Percentiles rank a stretch among this genome's conserved stretches.
These are phyloP conservation scores for Hippophae tibetana DNA, from an alignment of 306 rosid genomes.

Conservation along the genomic window DNA sequence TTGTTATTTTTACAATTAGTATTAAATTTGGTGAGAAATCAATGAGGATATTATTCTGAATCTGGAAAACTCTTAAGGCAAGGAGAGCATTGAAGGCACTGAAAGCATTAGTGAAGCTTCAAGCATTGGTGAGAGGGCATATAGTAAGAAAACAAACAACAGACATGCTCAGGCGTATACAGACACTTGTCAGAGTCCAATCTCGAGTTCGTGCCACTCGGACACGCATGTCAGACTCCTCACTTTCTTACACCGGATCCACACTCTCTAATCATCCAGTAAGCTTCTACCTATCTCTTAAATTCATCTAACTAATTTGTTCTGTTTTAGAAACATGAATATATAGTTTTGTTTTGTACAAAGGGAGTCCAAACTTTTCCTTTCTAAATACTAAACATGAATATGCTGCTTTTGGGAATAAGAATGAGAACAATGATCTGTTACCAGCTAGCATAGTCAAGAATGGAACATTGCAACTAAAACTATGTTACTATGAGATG, in stretches of 20 bases:
- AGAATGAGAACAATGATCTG: no score
- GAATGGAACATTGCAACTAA: no score
- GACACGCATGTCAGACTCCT: slow-evolving; percentile 34
- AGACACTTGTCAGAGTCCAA: slow-evolving; percentile 77
- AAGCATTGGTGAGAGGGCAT: slow-evolving; percentile 88
- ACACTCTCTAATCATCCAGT: slow-evolving; percentile 46
- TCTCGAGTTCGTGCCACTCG: slow-evolving; percentile 70
- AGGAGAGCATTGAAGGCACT: slow-evolving; percentile 92
- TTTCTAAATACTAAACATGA: no score
- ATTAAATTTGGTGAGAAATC: not conserved
- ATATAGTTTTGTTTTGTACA: no score
- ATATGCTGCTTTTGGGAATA: no score
- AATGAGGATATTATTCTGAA: not conserved
- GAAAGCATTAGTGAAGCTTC: slow-evolving; percentile 83
- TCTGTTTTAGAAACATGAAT: no score
- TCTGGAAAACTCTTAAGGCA: slow-evolving; percentile 41
- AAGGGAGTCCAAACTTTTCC: no score
- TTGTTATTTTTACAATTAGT: not conserved
- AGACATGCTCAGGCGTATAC: slow-evolving; percentile 89
- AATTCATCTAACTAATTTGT: not conserved
- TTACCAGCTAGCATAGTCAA: no score
- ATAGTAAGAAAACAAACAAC: slow-evolving; percentile 82
- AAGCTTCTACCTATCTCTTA: slow-evolving; percentile 10
- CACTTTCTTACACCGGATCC: slow-evolving; percentile 43
- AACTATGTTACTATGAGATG: not conserved